Conservation (phyloP, 768 basidiomycete genomes). For the Suillus bovinus region DNA sequence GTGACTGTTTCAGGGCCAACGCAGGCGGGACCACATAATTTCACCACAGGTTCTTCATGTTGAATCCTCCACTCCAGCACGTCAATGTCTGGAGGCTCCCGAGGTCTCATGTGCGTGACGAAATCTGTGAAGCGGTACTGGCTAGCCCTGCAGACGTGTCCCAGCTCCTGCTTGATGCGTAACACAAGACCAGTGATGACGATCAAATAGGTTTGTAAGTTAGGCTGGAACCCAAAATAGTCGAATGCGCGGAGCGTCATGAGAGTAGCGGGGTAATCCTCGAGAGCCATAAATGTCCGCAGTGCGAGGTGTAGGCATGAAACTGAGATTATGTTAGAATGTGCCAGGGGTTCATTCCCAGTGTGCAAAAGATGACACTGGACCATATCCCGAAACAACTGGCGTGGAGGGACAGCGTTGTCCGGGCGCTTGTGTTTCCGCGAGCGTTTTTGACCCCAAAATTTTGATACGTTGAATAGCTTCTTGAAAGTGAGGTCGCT, state of each 20-base stretch:
- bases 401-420: conserved; percentile 37
- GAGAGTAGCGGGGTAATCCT: conserved; percentile 51
- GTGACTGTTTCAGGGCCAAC: conserved; percentile 20
- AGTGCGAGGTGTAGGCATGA: conserved; percentile 44
- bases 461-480: conserved; percentile 38
- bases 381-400: conserved; percentile 48
- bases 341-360: conserved; percentile 14
- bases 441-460: conserved; percentile 17
- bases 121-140: conserved; percentile 27
- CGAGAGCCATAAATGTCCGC: conserved; percentile 41
- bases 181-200: conserved; percentile 41
- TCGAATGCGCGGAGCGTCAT: conserved; percentile 37
- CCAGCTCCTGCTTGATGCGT: conserved; percentile 28
- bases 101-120: conserved; percentile 20
- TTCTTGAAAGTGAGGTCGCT: conserved; percentile 49
- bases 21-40: conserved; percentile 8
- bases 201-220: conserved; percentile 40
- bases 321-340: conserved; percentile 29
- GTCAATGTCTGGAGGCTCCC: conserved; percentile 19
- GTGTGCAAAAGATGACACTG: conserved; percentile 30
- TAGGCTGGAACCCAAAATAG: conserved; percentile 31
- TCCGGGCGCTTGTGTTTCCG: conserved; percentile 24
- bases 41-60: not conserved
- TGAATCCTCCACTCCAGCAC: conserved; percentile 21
- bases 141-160: conserved; percentile 1